Evolutionary conservation across 106 monocot species (phyloP), one percentile per base, ranked within the genome.

Genomic region (Dioscorea alata): DNA sequence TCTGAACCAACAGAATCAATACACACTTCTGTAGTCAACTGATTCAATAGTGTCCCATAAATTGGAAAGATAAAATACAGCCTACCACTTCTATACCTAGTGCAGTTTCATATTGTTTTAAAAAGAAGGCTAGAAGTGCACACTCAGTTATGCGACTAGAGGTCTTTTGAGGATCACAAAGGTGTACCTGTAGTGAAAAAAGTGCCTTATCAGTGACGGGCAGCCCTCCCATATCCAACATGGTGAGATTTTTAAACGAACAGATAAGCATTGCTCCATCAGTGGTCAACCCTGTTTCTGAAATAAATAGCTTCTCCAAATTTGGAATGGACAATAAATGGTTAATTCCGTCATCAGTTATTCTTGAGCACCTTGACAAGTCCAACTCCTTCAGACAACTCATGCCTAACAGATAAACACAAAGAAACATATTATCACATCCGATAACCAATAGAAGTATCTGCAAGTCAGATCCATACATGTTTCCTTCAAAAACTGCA

Each of bases 291-390:
- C 78, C 76, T 70, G 83, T 99, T 76, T 90, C 85, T 25, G 88
- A 82, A 50, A 92, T 20, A 59, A 59, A 64, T 15, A 99, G 74
- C 73, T 83, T 93, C 81, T 93, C 90, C 67, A 99, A 72, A 71
- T 65, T 85, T 77, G 78, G 12, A 78, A 85, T 82, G 33, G 97
- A 86, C 52, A 90, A 51, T 53, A 99, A n/a, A 66, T 90, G 89
- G 57, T 79, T 78, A 64, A 97, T 69, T n/a, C 89, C 86, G 67
- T 75, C 76, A 79, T 99, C 89, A 49, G 78, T 87, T 63, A 92
- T 74, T 76, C 82, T 99, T 10, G 77, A 79, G 81, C 90, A 97
- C 69, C 92, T 89, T 72, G 97, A 92, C 66, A 93, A 49, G 71
- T 99, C 79, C 78, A 99, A 72, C 64, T 92, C 92, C 63, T 84